Evolutionary conservation across 2,329 filamentous ascomycete species (phyloP).

Genomic region (Scedosporium boydii): DNA sequence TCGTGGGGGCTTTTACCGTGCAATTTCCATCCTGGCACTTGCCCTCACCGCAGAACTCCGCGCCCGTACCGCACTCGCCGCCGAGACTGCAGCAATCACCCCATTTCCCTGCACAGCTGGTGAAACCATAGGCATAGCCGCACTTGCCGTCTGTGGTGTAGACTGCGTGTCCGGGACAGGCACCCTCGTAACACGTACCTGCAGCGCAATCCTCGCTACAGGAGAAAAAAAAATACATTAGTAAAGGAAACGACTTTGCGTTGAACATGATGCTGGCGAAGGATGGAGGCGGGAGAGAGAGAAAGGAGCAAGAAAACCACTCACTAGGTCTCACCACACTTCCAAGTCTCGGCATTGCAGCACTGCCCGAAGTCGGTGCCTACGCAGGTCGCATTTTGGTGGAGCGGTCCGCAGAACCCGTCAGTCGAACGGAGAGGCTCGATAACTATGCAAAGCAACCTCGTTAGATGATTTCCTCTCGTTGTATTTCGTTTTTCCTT

Average conservation of each 20-base stretch:
- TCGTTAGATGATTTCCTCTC: not conserved
- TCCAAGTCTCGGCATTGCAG: conserved; percentile 23
- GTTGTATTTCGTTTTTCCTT: not conserved
- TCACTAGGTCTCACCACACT: conserved; percentile 18
- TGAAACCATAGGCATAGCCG: conserved; percentile 18
- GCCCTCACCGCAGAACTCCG: conserved; percentile 13
- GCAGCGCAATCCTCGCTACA: conserved; percentile 19
- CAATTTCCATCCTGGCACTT: conserved; percentile 14
- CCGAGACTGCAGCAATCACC: conserved; percentile 20
- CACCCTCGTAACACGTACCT: conserved; percentile 23
- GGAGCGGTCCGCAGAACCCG: conserved; percentile 19
- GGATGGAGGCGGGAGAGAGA: no score
- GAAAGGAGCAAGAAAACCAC: conserved; percentile 6
- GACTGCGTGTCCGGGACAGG: conserved; percentile 17
- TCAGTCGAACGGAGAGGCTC: conserved; percentile 16
- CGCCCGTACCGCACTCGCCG: conserved; percentile 17
- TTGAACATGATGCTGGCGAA: not conserved
- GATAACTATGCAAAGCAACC: conserved; percentile 12
- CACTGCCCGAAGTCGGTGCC: conserved; percentile 17
- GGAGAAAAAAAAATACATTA: not conserved
- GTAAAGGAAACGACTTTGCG: not conserved
- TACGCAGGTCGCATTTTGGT: conserved; percentile 22
- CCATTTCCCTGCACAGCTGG: conserved; percentile 21
- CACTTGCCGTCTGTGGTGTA: conserved; percentile 25
- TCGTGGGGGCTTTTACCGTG: not conserved